Evolutionary conservation across 345 rosid species (phyloP).

Genomic region (Populus davidiana): DNA sequence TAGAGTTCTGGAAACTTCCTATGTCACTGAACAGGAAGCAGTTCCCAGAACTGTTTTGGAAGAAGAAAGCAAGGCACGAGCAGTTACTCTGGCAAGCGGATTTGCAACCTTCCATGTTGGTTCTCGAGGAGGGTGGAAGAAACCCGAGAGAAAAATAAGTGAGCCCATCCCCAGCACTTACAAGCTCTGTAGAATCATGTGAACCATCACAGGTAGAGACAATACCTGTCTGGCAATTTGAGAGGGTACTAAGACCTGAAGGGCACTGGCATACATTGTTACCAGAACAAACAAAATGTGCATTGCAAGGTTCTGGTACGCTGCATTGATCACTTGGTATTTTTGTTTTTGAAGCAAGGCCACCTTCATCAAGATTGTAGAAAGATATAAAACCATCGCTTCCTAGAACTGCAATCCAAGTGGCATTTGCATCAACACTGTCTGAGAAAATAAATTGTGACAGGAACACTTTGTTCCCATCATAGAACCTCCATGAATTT

Average conservation of each 20-base stretch:
- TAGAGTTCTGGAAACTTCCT: slow-evolving; percentile 59
- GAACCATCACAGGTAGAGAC: slow-evolving; percentile 50
- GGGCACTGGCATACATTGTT: slow-evolving; percentile 61
- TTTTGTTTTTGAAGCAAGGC: slow-evolving; percentile 35
- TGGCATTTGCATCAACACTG: slow-evolving; percentile 38
- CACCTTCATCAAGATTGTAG: slow-evolving; percentile 36
- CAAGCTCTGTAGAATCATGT: slow-evolving; percentile 41
- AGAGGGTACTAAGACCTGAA: slow-evolving; percentile 32
- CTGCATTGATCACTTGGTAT: slow-evolving; percentile 65
- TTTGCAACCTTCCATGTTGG: slow-evolving; percentile 63
- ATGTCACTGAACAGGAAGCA: slow-evolving; percentile 72
- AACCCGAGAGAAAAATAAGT: slow-evolving; percentile 63
- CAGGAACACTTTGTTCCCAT: slow-evolving; percentile 39
- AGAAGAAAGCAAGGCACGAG: slow-evolving; percentile 74
- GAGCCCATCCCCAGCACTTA: slow-evolving; percentile 49
- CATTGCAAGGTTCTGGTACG: slow-evolving; percentile 65
- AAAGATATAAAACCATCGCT: slow-evolving; percentile 63
- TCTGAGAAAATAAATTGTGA: slow-evolving; percentile 54
- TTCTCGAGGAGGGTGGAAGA: slow-evolving; percentile 47
- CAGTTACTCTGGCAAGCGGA: slow-evolving; percentile 62
- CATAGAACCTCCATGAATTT: slow-evolving; percentile 84
- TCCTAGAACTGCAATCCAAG: slow-evolving; percentile 76
- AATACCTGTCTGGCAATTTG: slow-evolving; percentile 53
- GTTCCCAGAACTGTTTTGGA: slow-evolving; percentile 54
- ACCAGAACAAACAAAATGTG: slow-evolving; percentile 55